Base-by-base conservation (phyloP, 441 rosid genomes). In the Corymbia calophylla region DNA sequence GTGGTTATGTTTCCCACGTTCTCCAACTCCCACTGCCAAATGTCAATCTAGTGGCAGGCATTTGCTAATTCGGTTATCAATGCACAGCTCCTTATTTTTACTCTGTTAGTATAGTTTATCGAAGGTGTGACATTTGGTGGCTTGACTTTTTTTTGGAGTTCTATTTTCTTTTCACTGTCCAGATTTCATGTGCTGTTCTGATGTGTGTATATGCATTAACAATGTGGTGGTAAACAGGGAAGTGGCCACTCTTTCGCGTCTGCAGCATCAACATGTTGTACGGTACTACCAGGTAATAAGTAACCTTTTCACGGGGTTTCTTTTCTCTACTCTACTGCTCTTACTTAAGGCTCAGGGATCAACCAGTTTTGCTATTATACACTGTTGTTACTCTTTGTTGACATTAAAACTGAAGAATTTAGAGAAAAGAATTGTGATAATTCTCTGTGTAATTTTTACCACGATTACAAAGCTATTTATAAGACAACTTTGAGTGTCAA, bases 241-340 rank as follows among this genome's bases (percentile, higher is more conserved):
- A 94, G 99, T 98, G 90, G 97, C 99, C 23, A 98, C 99, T 60
- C 99, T 98, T 89, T 96, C 99, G 19, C 99, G 99, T 86, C 95
- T 98, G 93, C 99, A 98, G 90, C 99, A 98, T 96, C 99, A 94
- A 49, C 99, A 98, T 94, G 99, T 98, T 89, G 99, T 98, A 87
- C 99, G 99, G 68, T 98, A 98, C 92, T 98, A 97, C 95, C 99
- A 98, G 97, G 99, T 98, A 87, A 89, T 32, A 27, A 32, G 44
- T 54, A 53, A 53, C 48, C 44, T 55, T 86, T 23, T 54, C n/a
- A 86, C 11, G 91, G 35, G 53, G 54, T 91, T 92, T 86, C 87
- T 32, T 91, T 90, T 87, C 13, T 49, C 73, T 87, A 90, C 77
- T 77, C 84, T 77, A 23, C n/a, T 77, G n/a, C 84, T 12, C n/a